Base-by-base conservation (phyloP, 2,329 filamentous ascomycete genomes). In the Xylogone sp. region DNA sequence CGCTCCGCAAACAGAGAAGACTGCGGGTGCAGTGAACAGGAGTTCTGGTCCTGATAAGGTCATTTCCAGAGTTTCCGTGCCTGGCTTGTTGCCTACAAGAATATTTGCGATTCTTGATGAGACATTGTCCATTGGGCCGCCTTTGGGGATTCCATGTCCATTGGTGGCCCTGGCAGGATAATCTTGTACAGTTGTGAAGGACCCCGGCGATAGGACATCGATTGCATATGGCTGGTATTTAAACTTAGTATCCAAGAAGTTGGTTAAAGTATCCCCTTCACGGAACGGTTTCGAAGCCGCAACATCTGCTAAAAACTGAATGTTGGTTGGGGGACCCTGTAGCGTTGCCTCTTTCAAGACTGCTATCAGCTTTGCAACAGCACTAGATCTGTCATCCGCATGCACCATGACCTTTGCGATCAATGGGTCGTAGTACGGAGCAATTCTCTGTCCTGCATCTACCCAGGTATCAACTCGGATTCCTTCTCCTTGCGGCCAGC, bases 341-440 rank as follows among this genome's bases (percentile, higher is more conserved):
- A 85, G 72, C 2, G 60, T 66, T 0, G 76, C 77, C 50, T 84
- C 80, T n/a, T 72, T 65, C 1, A 85, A 65, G 70, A 59, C 82
- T 81, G 3, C 90, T 68, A 0, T 74, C 18, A 90, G 71, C 53
- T 86, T 88, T 48, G 80, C 75, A 5, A 89, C 73, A 1, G 86
- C 84, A 42, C 82, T 78, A 53, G 77, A 68, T 21, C 87, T 76
- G 43, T 77, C 76, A 1, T 73, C 70, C 0, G 81, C 87, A 48
- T 77, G 90, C 1, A 79, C 79, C 69, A 47, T 90, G 56, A 90
- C 71, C 63, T 91, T 90, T 1, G 86, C 83, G 46, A 91, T 83
- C 76, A 90, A 84, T 0, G 87, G 86, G 59, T 91, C 52, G 64
- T 90, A 91, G 56, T 87, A 82, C 3, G 84, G 83, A 0, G 86